Base-by-base conservation (phyloP, 352 stramenopile species). In the Globisporangium viniferum region DNA sequence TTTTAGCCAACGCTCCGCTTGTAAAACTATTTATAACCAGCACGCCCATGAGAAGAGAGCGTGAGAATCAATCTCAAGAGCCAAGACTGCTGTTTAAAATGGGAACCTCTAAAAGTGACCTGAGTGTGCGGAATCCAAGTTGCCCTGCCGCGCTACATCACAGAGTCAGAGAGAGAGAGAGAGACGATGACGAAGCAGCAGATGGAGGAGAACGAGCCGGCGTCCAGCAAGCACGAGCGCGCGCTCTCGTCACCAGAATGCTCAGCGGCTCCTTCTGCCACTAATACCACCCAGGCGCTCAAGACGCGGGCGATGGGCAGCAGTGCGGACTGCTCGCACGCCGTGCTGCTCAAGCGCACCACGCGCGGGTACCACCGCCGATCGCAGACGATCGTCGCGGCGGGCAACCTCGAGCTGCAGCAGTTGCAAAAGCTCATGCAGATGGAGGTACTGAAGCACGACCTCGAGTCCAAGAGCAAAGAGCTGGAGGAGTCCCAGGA, bases 401-500 rank as follows among this genome's bases (percentile, higher is more conserved):
- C 77, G 0, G 68, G 77, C 6, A 65, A 74, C 12, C 27, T 81
- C 6, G 77, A 84, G 59, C 53, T 80, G 44, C 74, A 75, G 48
- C 75, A 77, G 27, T 58, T 84, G 6, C 74, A 82, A 39, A 71
- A 74, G 20, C 64, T 75, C 18, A 79, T 73, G 57, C 73, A 79
- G 22, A 73, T 88, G 39, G 70, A 88, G 15, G 73, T 76, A n/a
- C 60, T 88, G 18, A 75, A 84, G 39, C 69, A 70, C n/a, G 78
- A 83, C 54, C 72, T 88, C 29, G 77, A 82, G 60, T 79, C 66
- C 22, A 79, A 80, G 58, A 84, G 63, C 66, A 82, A 80, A 53
- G 79, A 73, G 20, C 70, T 87, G 7, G 75, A 83, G 48, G 75
- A 81, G 35, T 82, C 75, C 1, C 75, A 85, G 27, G 79, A 87